These are phyloP conservation scores for Biscogniauxia sp. DNA, from an alignment of 2,329 filamentous ascomycete species.

Conservation along the genomic window DNA sequence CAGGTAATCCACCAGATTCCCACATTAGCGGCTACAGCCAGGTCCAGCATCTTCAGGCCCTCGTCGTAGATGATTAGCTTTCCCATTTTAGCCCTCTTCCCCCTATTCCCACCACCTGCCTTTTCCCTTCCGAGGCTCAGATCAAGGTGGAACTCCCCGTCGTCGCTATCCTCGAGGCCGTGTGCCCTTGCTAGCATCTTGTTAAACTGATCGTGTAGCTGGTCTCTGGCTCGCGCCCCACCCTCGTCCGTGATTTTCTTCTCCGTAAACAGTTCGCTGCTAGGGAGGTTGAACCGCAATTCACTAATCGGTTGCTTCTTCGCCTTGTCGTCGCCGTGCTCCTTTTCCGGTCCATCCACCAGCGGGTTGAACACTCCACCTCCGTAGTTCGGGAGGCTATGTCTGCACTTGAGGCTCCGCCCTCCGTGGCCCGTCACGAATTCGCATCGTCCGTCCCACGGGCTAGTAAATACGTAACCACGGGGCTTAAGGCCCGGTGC, in stretches of 20 bases:
- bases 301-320: conserved; percentile 63
- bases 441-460: conserved; percentile 84
- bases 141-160: conserved; percentile 53
- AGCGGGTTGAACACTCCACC: conserved; percentile 43
- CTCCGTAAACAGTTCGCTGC: conserved; percentile 45
- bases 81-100: conserved; percentile 86
- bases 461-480: conserved; percentile 77
- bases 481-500: conserved; percentile 51
- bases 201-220: conserved; percentile 38
- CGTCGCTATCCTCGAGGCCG: conserved; percentile 39
- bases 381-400: conserved; percentile 55
- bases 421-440: conserved; percentile 78
- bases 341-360: conserved; percentile 35
- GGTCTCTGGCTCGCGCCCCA: conserved; percentile 28
- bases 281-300: conserved; percentile 84
- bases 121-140: conserved; percentile 76
- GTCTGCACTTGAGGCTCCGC: conserved; percentile 70
- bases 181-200: conserved; percentile 28
- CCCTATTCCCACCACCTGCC: conserved; percentile 81
- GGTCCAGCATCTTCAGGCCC: conserved; percentile 91
- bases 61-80: conserved; percentile 89
- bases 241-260: conserved; percentile 36
- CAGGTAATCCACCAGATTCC: conserved; percentile 92
- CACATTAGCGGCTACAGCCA: conserved; percentile 87
- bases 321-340: conserved; percentile 30